Percentiles rank a stretch among this genome's conserved stretches.
phyloP scores from a whole-genome alignment of 1,284 basidiomycete genomes.

The Marasmius fiardii region DNA sequence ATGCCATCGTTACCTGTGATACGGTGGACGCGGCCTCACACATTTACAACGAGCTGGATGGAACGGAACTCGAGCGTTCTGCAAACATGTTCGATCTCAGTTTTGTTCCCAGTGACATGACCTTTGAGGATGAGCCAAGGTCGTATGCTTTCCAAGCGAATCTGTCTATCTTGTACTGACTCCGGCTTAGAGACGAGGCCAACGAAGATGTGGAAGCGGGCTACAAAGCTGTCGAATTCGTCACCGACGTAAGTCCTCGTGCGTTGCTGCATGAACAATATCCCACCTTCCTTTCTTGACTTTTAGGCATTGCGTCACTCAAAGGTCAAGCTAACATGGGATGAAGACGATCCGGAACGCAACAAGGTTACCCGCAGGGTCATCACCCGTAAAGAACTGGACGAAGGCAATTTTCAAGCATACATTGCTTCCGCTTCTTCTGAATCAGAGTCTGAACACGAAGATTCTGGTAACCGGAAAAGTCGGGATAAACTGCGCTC shows the following conservation, averaged over 20 bases:
- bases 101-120: conserved; percentile 92
- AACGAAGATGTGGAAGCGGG: conserved; percentile 57
- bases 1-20: conserved; percentile 93
- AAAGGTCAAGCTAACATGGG: conserved; percentile 98
- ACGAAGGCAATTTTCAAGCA: conserved; percentile 84
- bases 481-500: conserved; percentile 64
- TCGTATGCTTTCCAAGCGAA: conserved; percentile 23
- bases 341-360: conserved; percentile 94
- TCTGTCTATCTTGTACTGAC: not conserved
- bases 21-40: conserved; percentile 75
- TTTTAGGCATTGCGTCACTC: conserved; percentile 93
- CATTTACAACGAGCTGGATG: conserved; percentile 86
- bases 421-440: conserved; percentile 77
- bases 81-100: conserved; percentile 96
- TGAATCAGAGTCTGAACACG: conserved; percentile 51
- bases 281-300: too few relatives aligned
- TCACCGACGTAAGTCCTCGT: conserved; percentile 74
- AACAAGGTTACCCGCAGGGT: conserved; percentile 75
- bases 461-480: conserved; percentile 34
- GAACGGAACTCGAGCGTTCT: conserved; percentile 94
- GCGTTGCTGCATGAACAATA: too few relatives aligned
- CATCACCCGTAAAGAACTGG: conserved; percentile 81
- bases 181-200: conserved; percentile 71
- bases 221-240: conserved; percentile 88
- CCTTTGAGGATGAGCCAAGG: conserved; percentile 82